Percentiles rank a stretch among this genome's conserved stretches.
These are phyloP conservation scores for Dryas drummondii DNA, from an alignment of 306 rosid genomes.

Conservation along the genomic window DNA sequence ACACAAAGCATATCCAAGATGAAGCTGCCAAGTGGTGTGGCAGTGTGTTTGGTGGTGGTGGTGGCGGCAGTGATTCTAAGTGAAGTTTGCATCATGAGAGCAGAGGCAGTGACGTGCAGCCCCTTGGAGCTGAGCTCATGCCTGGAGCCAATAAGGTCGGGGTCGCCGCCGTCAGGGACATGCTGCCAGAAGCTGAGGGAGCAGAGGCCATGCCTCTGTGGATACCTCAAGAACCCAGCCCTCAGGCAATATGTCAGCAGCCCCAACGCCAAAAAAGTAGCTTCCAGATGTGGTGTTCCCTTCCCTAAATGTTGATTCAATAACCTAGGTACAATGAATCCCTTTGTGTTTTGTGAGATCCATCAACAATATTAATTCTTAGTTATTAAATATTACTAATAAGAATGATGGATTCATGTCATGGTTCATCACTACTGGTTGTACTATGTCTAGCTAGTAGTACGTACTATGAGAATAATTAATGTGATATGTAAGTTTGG, in stretches of 20 bases:
- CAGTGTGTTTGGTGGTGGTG: slow-evolving; percentile 19
- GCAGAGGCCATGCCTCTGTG: slow-evolving; percentile 62
- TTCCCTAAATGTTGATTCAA: slow-evolving; percentile 34
- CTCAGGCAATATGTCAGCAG: slow-evolving; percentile 34
- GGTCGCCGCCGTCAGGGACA: slow-evolving; percentile 29
- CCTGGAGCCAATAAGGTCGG: neutral
- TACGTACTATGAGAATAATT: too few species aligned
- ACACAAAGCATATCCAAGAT: too few species aligned
- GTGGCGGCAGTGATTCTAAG: slow-evolving; percentile 5
- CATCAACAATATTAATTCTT: too few species aligned
- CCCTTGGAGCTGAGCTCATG: slow-evolving; percentile 29
- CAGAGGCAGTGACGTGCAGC: slow-evolving; percentile 18
- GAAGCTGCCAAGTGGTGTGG: neutral
- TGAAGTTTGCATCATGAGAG: neutral
- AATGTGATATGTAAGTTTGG: too few species aligned
- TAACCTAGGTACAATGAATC: too few species aligned
- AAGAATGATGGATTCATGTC: too few species aligned
- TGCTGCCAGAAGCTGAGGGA: slow-evolving; percentile 60
- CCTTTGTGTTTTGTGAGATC: too few species aligned
- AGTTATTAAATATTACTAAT: too few species aligned
- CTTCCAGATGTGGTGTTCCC: slow-evolving; percentile 42
- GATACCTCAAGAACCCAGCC: slow-evolving; percentile 50
- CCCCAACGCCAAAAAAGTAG: slow-evolving; percentile 43
- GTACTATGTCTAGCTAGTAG: too few species aligned
- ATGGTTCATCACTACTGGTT: too few species aligned